Conservation (phyloP, 495 filamentous ascomycete genomes). For the Neurospora cerealis region DNA sequence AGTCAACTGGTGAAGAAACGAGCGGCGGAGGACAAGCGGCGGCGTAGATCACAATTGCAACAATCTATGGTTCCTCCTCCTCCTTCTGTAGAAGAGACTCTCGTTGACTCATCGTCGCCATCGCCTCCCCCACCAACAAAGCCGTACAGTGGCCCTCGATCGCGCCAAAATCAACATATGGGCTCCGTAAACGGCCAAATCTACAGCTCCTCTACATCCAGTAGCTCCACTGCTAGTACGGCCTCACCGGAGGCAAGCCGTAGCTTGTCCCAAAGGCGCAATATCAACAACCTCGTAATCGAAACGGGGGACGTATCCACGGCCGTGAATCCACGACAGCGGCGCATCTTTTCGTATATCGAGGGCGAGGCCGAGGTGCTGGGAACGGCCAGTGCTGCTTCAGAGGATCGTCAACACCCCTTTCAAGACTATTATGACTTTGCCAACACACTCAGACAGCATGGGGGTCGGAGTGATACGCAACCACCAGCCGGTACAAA, state of each 20-base stretch:
- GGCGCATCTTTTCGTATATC: background rate
- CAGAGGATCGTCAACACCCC: background rate
- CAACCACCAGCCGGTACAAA: background rate
- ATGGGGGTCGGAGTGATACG: background rate
- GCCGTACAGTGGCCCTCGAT: background rate
- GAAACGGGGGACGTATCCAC: background rate
- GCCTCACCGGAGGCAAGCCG: background rate
- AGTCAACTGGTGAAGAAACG: constrained; percentile 12
- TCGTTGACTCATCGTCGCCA: background rate
- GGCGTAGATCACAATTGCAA: background rate
- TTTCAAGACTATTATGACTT: background rate
- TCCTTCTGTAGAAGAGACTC: background rate
- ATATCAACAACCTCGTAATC: background rate
- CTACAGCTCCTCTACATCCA: background rate
- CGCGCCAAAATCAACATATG: background rate
- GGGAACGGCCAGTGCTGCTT: background rate
- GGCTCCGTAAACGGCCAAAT: background rate
- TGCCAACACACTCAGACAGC: background rate
- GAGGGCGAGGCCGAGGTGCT: background rate
- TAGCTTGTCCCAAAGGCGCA: background rate
- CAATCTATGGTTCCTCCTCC: background rate
- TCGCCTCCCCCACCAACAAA: background rate
- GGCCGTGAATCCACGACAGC: background rate
- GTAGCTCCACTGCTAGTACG: background rate
- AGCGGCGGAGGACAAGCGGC: constrained; percentile 4